Evolutionary conservation across 805 yeast species (phyloP).

Genomic region (Cyberlindnera petersonii): DNA sequence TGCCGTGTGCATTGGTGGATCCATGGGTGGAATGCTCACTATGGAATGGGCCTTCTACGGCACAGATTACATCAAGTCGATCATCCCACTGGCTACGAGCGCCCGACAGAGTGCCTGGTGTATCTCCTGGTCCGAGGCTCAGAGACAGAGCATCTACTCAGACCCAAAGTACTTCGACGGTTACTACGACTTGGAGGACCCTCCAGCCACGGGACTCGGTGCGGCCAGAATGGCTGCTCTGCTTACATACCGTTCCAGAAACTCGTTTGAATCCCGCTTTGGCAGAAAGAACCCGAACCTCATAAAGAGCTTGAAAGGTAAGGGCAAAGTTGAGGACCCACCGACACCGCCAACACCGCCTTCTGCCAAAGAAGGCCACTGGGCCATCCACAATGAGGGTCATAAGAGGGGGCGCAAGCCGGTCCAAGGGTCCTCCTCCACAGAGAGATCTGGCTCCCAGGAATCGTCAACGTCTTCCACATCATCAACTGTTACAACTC

Average conservation of each 20-base stretch:
- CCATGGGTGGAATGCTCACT: constrained; percentile 98
- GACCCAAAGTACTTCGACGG: constrained; percentile 95
- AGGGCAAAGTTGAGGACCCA: not conserved
- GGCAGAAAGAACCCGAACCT: constrained; percentile 72
- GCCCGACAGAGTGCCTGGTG: constrained; percentile 98
- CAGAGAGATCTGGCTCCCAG: constrained; percentile 27
- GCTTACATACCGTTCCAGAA: constrained; percentile 86
- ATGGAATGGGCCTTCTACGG: constrained; percentile 82
- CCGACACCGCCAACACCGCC: constrained; percentile 34
- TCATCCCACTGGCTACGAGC: constrained; percentile 87
- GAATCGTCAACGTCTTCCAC: constrained; percentile 30
- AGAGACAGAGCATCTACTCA: constrained; percentile 90
- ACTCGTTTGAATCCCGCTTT: constrained; percentile 85
- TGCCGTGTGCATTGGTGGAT: constrained; percentile 91
- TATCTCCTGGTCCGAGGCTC: constrained; percentile 98
- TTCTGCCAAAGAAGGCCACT: constrained; percentile 62
- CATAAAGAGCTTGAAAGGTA: constrained; percentile 14
- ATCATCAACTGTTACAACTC: constrained; percentile 14
- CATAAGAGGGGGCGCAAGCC: constrained; percentile 33
- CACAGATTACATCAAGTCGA: constrained; percentile 57
- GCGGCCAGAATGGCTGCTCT: constrained; percentile 98
- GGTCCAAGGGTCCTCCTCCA: constrained; percentile 5
- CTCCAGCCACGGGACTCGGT: constrained; percentile 81
- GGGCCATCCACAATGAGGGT: constrained; percentile 90
- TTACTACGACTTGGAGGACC: constrained; percentile 70